A percentile compares a stretch with the other conserved stretches of the same genome.
Conservation (phyloP, 1,284 basidiomycete species). For the Ceratobasidium sp. region DNA sequence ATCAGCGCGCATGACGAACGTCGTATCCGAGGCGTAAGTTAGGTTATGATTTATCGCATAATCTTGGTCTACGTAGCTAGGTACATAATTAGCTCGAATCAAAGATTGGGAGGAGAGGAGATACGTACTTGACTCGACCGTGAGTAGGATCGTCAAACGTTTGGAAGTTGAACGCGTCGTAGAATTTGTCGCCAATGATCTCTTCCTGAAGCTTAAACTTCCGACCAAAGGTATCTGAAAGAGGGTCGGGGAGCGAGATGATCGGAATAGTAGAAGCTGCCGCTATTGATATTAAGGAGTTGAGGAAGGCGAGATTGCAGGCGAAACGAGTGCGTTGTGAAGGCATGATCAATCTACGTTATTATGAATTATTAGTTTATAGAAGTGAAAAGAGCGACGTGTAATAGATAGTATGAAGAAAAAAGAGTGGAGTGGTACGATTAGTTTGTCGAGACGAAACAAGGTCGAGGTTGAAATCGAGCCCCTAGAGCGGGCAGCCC, state of each 20-base stretch:
- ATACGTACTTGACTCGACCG: slow-evolving; percentile 68
- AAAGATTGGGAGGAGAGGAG: background rate
- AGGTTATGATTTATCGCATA: slow-evolving; percentile 61
- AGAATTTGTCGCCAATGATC: slow-evolving; percentile 61
- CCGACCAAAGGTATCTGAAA: slow-evolving; percentile 1
- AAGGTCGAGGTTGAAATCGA: no score
- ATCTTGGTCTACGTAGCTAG: slow-evolving; percentile 51
- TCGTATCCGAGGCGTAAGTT: slow-evolving; percentile 58
- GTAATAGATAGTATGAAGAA: no score
- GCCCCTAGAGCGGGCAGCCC: no score
- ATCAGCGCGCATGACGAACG: slow-evolving; percentile 70
- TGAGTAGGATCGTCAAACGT: slow-evolving; percentile 68
- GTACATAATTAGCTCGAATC: background rate
- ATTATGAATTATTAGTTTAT: no score
- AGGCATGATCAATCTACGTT: no score
- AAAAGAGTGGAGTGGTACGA: no score
- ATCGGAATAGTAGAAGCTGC: background rate
- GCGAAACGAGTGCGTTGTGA: no score
- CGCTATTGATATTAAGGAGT: no score
- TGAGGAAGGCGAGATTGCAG: no score
- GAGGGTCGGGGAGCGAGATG: background rate
- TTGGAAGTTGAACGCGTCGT: slow-evolving; percentile 64
- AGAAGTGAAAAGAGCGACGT: no score
- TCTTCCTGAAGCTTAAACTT: slow-evolving; percentile 34
- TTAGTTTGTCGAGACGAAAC: no score